phyloP scores from a whole-genome alignment of 371 early-diverging fungal species.

The Saksenaea vasiformis region DNA sequence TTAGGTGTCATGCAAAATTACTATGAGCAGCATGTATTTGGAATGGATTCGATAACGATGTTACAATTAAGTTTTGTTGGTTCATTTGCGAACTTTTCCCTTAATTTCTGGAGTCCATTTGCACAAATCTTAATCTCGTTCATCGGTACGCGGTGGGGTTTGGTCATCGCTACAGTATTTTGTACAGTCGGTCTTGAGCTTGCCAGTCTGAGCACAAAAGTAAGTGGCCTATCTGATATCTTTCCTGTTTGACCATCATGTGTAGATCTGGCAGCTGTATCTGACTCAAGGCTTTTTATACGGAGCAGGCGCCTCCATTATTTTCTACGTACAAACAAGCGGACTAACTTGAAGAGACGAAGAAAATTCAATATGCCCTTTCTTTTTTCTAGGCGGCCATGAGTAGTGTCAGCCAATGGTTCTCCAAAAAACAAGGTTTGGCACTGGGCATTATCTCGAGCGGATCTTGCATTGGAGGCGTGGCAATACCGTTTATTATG shows the following conservation, averaged over 20 bases:
- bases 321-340: background rate
- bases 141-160: background rate
- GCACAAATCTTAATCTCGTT: slow-evolving; percentile 11
- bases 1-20: slow-evolving; percentile 27
- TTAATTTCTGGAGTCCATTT: slow-evolving; percentile 17
- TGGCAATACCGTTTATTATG: slow-evolving; percentile 14
- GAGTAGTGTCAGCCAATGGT: slow-evolving; percentile 9
- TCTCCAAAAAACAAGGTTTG: background rate
- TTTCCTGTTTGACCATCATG: background rate
- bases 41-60: slow-evolving; percentile 2
- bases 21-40: slow-evolving; percentile 20
- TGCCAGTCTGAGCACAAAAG: background rate
- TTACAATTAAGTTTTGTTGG: slow-evolving; percentile 25
- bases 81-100: slow-evolving; percentile 15
- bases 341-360: background rate
- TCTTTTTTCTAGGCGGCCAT: background rate
- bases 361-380: background rate
- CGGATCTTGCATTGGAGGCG: slow-evolving; percentile 4
- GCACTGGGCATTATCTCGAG: slow-evolving; percentile 7
- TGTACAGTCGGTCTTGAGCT: slow-evolving; percentile 1
- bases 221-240: background rate
- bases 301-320: slow-evolving; percentile 3
- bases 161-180: slow-evolving; percentile 7
- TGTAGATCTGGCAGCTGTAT: slow-evolving; percentile 19
- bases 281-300: slow-evolving; percentile 7